Evolutionary conservation across 2,329 filamentous ascomycete genomes (phyloP).

Genomic region (Monosporascus sp.): DNA sequence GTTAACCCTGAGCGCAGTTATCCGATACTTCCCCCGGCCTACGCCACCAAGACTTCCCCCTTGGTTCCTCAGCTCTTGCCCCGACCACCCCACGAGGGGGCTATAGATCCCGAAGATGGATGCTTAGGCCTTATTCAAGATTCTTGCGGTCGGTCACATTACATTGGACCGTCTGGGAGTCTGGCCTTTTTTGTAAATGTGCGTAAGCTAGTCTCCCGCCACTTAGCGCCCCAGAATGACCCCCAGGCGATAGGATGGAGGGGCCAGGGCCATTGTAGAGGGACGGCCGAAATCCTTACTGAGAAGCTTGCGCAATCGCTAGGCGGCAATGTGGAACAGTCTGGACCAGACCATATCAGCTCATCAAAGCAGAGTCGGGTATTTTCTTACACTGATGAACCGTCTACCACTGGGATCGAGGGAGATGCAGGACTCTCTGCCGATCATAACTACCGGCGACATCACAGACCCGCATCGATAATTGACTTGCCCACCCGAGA

Average conservation of each 20-base stretch:
- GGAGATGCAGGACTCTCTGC: constrained; percentile 1
- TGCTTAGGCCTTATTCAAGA: constrained; percentile 14
- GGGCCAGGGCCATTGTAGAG: not conserved
- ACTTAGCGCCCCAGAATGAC: not conserved
- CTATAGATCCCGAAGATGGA: constrained; percentile 1
- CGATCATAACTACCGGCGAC: constrained; percentile 14
- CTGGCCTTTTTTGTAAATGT: constrained; percentile 16
- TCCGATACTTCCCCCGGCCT: constrained; percentile 12
- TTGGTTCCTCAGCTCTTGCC: constrained; percentile 3
- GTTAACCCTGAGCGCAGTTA: constrained; percentile 7
- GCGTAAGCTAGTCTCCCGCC: constrained; percentile 13
- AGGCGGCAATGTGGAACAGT: constrained; percentile 7
- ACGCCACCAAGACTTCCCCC: constrained; percentile 3
- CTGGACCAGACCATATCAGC: not conserved
- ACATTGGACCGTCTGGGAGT: constrained; percentile 18
- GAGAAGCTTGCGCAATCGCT: constrained; percentile 12
- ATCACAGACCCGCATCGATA: constrained; percentile 12
- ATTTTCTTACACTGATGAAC: constrained; percentile 3
- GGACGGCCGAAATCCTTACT: constrained; percentile 1
- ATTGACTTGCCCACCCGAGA: constrained; percentile 28
- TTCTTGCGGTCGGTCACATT: constrained; percentile 16
- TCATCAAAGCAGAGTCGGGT: not conserved
- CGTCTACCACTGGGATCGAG: not conserved
- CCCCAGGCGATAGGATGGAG: not conserved
- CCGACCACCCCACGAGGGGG: not conserved